phyloP scores from a whole-genome alignment of 164 flowering plant species.

The Vitis rupestris region DNA sequence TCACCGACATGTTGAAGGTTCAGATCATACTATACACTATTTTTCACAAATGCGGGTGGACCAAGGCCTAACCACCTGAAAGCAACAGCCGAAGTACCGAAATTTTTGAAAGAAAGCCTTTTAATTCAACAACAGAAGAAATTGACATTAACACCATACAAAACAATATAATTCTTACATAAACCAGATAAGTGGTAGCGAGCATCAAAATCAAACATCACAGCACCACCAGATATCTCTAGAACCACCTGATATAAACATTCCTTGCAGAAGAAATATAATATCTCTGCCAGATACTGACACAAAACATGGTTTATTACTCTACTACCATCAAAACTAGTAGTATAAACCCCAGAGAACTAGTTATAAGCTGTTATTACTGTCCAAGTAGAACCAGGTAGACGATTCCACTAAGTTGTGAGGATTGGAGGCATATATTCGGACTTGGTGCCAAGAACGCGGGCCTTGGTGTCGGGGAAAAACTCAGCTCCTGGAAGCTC shows the following conservation, averaged over 20 bases:
- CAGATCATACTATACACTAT: too few relatives aligned
- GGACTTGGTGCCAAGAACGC: slow-evolving; percentile 49
- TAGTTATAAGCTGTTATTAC: neutral
- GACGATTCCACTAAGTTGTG: slow-evolving; percentile 30
- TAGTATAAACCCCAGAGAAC: neutral
- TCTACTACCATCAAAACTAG: neutral
- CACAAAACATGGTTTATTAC: neutral
- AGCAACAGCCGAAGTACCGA: too few relatives aligned
- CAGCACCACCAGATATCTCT: neutral
- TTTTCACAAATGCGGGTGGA: too few relatives aligned
- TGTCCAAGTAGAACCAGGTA: neutral
- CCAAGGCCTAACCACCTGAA: too few relatives aligned
- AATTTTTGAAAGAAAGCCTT: too few relatives aligned
- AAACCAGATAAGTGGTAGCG: neutral
- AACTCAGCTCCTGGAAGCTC: slow-evolving; percentile 47
- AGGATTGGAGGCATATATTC: slow-evolving; percentile 63
- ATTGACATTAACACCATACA: too few relatives aligned
- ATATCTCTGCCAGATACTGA: neutral
- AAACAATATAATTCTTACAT: too few relatives aligned
- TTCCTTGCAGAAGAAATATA: neutral
- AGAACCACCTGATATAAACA: neutral
- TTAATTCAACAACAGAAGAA: too few relatives aligned
- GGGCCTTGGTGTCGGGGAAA: slow-evolving; percentile 67
- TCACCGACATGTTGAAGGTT: too few relatives aligned
- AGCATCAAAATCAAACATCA: slow-evolving; percentile 1